Evolutionary conservation across 345 rosid species (phyloP).

Genomic region (Leavenworthia alabamica): DNA sequence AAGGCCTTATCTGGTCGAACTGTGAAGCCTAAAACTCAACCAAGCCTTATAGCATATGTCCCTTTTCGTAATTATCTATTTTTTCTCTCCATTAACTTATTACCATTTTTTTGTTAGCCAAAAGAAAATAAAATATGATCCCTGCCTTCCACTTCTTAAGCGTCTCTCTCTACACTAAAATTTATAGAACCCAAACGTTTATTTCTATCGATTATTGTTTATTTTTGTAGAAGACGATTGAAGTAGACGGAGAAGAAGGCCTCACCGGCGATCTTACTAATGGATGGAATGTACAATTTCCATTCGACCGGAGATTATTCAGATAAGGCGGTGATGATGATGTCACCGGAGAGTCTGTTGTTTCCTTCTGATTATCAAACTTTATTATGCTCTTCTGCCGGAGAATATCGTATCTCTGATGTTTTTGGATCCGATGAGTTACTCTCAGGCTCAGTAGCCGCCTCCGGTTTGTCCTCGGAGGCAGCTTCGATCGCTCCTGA

Average conservation of each 20-base stretch:
- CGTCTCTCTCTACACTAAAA: slow-evolving; percentile 11
- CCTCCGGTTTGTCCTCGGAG: slow-evolving; percentile 62
- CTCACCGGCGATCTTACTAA: slow-evolving; percentile 16
- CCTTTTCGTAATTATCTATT: slow-evolving; percentile 10
- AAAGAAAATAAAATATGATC: slow-evolving; percentile 29
- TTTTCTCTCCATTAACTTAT: neutral
- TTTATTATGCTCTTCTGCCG: slow-evolving; percentile 45
- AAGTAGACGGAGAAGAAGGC: neutral
- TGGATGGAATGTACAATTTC: slow-evolving; percentile 81
- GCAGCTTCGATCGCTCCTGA: slow-evolving; percentile 59
- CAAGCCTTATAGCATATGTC: slow-evolving; percentile 18
- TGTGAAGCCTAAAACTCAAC: neutral
- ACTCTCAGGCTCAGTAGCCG: slow-evolving; percentile 48
- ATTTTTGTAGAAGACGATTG: neutral
- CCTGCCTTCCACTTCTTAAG: slow-evolving; percentile 21
- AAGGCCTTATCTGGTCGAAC: neutral
- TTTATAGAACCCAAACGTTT: neutral
- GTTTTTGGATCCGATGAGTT: slow-evolving; percentile 66
- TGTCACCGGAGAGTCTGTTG: slow-evolving; percentile 67
- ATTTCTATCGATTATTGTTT: neutral
- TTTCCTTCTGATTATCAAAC: slow-evolving; percentile 49
- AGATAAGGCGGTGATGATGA: slow-evolving; percentile 46
- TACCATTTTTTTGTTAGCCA: neutral
- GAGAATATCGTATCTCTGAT: slow-evolving; percentile 30
- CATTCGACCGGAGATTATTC: slow-evolving; percentile 39